Conservation (phyloP, 1,139 yeast species). For the Candida tetrigidarum region DNA sequence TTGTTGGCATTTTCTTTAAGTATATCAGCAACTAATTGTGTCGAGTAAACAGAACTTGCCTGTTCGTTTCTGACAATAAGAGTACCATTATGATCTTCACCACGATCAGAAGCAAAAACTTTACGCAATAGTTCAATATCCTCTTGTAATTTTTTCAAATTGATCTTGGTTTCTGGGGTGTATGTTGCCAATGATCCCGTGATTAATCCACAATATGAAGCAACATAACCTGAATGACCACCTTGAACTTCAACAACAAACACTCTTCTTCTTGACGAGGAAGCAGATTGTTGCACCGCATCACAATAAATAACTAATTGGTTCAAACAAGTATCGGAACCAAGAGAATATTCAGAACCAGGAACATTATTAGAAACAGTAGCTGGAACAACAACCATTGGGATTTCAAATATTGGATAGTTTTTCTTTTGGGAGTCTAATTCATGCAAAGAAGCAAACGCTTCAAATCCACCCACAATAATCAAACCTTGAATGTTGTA, state of each 20-base stretch:
- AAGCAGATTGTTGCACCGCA: slow-evolving; percentile 91
- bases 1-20: slow-evolving; percentile 69
- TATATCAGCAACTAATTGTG: slow-evolving; percentile 70
- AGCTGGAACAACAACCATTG: slow-evolving; percentile 92
- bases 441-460: slow-evolving; percentile 81
- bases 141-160: slow-evolving; percentile 65
- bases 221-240: slow-evolving; percentile 93
- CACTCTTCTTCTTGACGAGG: slow-evolving; percentile 92
- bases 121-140: slow-evolving; percentile 26
- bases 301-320: slow-evolving; percentile 92
- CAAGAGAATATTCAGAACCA: slow-evolving; percentile 93
- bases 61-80: slow-evolving; percentile 69
- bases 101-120: slow-evolving; percentile 74
- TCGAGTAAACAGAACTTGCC: slow-evolving; percentile 69
- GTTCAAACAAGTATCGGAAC: slow-evolving; percentile 93
- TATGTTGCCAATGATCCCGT: slow-evolving; percentile 94
- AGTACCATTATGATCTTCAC: slow-evolving; percentile 81
- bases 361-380: slow-evolving; percentile 98
- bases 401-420: slow-evolving; percentile 91
- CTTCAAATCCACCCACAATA: slow-evolving; percentile 96
- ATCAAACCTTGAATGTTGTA: slow-evolving; percentile 83
- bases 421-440: slow-evolving; percentile 69
- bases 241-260: slow-evolving; percentile 98
- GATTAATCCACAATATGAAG: slow-evolving; percentile 84
- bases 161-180: slow-evolving; percentile 87